Conservation (phyloP, 495 filamentous ascomycete genomes). For the Bombardia bombarda region DNA sequence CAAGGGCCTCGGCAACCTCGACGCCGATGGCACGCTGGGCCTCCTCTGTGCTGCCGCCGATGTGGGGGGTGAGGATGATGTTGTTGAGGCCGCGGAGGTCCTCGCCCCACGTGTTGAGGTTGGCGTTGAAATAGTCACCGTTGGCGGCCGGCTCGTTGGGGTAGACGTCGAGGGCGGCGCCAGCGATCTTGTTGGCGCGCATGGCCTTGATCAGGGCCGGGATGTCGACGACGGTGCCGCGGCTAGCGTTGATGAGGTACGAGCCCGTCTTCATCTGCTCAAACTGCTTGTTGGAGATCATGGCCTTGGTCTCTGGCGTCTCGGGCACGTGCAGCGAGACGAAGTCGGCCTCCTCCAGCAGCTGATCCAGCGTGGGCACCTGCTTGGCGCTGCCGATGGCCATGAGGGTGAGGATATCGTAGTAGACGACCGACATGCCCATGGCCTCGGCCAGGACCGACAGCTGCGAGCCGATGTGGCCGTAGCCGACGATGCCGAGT, state of each 20-base stretch:
- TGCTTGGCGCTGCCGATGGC: conserved; percentile 80
- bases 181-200: conserved; percentile 81
- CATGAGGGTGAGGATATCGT: conserved; percentile 90
- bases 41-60: conserved; percentile 96
- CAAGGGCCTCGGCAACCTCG: conserved; percentile 80
- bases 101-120: conserved; percentile 79
- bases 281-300: conserved; percentile 73
- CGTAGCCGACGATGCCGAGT: conserved; percentile 92
- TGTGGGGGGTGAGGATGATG: conserved; percentile 91
- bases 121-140: conserved; percentile 84
- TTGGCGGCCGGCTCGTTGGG: conserved; percentile 90
- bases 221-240: conserved; percentile 90
- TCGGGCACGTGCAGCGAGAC: conserved; percentile 93
- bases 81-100: conserved; percentile 84
- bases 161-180: conserved; percentile 93
- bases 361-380: conserved; percentile 63
- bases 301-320: conserved; percentile 78
- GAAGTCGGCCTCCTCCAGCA: conserved; percentile 80
- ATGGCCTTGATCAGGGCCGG: conserved; percentile 84
- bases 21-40: conserved; percentile 94
- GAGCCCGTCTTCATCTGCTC: conserved; percentile 84
- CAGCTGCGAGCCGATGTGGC: conserved; percentile 94
- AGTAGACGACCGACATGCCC: conserved; percentile 96
- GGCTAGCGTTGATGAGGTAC: conserved; percentile 93
- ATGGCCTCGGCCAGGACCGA: conserved; percentile 94